Evolutionary conservation across 768 basidiomycete genomes (phyloP).

Genomic region (Hydnum rufescens): DNA sequence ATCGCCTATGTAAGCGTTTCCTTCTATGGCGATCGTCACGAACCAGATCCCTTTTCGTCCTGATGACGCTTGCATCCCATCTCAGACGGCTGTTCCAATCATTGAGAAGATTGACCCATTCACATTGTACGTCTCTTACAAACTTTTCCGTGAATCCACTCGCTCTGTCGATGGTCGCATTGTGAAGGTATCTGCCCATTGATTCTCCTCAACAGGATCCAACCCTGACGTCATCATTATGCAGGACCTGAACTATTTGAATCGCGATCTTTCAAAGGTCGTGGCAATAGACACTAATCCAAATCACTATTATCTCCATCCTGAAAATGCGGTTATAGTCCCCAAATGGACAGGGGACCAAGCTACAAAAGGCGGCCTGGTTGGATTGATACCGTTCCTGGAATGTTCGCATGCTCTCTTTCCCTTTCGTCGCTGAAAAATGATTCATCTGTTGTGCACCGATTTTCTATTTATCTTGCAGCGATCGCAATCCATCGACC

Average conservation of each 20-base stretch:
- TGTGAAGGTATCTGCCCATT: conserved; percentile 48
- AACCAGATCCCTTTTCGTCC: neutral
- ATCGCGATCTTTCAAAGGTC: conserved; percentile 82
- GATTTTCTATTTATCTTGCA: conserved; percentile 15
- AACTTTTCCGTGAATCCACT: conserved; percentile 84
- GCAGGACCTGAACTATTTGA: conserved; percentile 82
- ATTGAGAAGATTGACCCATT: conserved; percentile 90
- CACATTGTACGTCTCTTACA: conserved; percentile 71
- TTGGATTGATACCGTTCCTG: conserved; percentile 92
- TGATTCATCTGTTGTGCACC: neutral
- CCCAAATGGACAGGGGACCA: conserved; percentile 74
- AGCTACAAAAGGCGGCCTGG: conserved; percentile 44
- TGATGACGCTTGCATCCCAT: conserved; percentile 2
- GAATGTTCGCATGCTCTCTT: conserved; percentile 37
- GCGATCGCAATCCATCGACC: conserved; percentile 87
- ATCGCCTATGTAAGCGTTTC: conserved; percentile 56
- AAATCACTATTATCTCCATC: conserved; percentile 59
- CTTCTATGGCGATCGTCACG: neutral
- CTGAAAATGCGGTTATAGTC: conserved; percentile 72
- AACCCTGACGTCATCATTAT: neutral
- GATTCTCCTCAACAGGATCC: neutral
- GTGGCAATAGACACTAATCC: conserved; percentile 69
- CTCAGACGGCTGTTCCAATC: conserved; percentile 68
- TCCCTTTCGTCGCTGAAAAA: neutral
- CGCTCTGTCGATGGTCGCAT: conserved; percentile 61